These are phyloP conservation scores for Sporopachydermia quercuum DNA, from an alignment of 805 yeast species.

Conservation along the genomic window DNA sequence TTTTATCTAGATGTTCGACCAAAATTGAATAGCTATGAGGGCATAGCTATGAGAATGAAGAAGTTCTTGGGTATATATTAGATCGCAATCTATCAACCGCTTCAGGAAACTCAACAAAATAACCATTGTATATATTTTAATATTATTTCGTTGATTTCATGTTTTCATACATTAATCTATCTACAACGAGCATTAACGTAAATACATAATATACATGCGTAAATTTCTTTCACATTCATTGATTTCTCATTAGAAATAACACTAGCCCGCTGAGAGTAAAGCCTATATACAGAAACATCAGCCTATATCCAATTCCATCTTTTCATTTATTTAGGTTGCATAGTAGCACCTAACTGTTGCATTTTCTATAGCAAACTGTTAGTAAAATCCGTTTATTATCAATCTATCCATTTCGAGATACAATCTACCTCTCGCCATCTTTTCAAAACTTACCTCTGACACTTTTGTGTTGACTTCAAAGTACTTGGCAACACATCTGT, in stretches of 20 bases:
- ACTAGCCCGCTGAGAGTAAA: too few relatives aligned
- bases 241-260: too few relatives aligned
- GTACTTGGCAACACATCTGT: constrained; percentile 91
- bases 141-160: too few relatives aligned
- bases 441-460: constrained; percentile 58
- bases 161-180: too few relatives aligned
- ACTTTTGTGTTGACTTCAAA: constrained; percentile 90
- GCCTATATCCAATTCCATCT: too few relatives aligned
- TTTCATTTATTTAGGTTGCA: neutral
- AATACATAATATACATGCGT: too few relatives aligned
- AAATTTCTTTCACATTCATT: too few relatives aligned
- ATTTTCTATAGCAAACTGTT: constrained; percentile 1
- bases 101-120: too few relatives aligned
- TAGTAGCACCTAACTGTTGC: constrained; percentile 1
- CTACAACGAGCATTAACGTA: too few relatives aligned
- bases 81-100: neutral
- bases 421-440: neutral
- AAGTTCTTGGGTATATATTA: constrained; percentile 41
- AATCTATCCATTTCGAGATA: too few relatives aligned
- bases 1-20: constrained; percentile 88
- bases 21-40: constrained; percentile 70
- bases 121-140: constrained; percentile 4
- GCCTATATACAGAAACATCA: too few relatives aligned
- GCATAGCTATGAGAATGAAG: constrained; percentile 50
- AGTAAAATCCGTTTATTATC: too few relatives aligned